phyloP scores from a whole-genome alignment of 129 eudicot species.

The Tagetes patula region DNA sequence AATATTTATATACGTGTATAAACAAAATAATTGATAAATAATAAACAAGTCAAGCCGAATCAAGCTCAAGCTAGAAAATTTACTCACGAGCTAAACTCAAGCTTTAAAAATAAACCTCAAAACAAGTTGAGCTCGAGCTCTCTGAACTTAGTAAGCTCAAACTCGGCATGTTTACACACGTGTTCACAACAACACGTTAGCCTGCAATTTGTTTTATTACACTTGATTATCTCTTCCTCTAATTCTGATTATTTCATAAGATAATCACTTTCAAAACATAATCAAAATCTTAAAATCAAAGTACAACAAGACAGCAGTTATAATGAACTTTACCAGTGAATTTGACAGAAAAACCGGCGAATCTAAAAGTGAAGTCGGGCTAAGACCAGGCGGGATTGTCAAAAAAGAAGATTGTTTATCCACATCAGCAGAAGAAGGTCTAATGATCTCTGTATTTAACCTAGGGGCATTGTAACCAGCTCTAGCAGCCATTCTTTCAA shows the following conservation, averaged over 20 bases:
- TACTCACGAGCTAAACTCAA: neutral
- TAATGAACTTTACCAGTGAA: conserved; percentile 45
- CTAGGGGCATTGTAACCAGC: conserved; percentile 70
- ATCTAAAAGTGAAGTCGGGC: conserved; percentile 63
- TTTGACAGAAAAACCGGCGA: conserved; percentile 77
- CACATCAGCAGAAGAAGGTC: conserved; percentile 41
- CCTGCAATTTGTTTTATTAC: neutral
- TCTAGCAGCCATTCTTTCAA: conserved; percentile 65
- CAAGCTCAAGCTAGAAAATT: neutral
- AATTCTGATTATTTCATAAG: neutral
- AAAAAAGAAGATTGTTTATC: conserved; percentile 50
- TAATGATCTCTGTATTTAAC: conserved; percentile 57
- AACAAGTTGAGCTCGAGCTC: neutral
- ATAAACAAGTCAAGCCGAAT: neutral
- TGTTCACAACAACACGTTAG: neutral
- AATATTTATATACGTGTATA: neutral
- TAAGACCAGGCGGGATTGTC: conserved; percentile 63
- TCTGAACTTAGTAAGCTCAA: neutral
- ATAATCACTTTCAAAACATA: neutral
- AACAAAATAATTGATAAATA: neutral
- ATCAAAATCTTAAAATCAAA: neutral
- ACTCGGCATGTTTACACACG: neutral
- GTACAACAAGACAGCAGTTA: neutral
- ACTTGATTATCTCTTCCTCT: neutral
- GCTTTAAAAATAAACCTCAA: neutral